Conservation (phyloP, 495 filamentous ascomycete genomes). For the Neurospora pannonica region DNA sequence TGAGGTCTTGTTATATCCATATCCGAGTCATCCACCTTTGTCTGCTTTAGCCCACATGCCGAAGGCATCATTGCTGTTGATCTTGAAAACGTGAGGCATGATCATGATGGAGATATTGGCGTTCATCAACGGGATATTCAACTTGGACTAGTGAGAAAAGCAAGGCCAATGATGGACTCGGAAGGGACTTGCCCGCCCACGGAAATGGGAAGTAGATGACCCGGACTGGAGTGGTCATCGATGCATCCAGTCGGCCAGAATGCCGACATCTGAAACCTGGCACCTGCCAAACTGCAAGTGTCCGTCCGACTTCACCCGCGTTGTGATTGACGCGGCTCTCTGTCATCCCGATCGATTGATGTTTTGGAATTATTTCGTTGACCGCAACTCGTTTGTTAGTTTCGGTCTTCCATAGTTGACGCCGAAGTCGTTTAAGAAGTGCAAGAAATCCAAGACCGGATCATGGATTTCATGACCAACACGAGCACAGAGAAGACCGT, state of each 20-base stretch:
- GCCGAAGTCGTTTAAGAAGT: too few species aligned
- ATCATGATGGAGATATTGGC: neutral
- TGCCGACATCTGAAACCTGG: neutral
- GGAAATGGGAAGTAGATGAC: neutral
- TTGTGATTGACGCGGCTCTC: neutral
- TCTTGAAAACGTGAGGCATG: neutral
- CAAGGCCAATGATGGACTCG: neutral
- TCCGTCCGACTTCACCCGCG: neutral
- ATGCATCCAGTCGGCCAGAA: neutral
- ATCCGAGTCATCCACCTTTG: neutral
- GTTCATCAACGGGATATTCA: neutral
- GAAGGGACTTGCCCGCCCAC: neutral
- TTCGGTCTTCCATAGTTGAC: neutral
- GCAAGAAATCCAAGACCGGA: neutral
- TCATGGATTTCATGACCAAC: neutral
- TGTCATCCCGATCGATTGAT: neutral
- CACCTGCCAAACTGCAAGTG: neutral
- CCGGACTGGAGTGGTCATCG: neutral
- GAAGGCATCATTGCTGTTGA: neutral
- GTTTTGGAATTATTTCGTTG: neutral
- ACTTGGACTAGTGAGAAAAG: neutral
- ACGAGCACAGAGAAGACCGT: neutral
- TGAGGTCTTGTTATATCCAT: neutral
- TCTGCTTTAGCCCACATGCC: neutral
- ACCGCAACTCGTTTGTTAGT: neutral